These are phyloP conservation scores for Flaveria robusta DNA, from an alignment of 129 eudicot genomes.

Conservation along the genomic window DNA sequence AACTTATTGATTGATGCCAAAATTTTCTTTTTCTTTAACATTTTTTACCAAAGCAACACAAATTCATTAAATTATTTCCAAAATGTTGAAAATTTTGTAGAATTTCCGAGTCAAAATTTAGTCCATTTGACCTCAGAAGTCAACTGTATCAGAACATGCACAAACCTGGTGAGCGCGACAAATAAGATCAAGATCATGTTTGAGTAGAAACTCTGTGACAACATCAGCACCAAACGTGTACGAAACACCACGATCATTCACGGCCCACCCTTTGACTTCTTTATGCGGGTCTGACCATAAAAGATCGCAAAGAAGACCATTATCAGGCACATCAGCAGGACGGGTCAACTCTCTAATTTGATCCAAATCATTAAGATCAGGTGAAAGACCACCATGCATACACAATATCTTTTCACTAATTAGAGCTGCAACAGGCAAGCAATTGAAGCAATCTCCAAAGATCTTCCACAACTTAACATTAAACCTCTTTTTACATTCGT, in stretches of 20 bases:
- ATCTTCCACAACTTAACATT: conserved; percentile 55
- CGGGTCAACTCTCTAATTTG: conserved; percentile 42
- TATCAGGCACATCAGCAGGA: conserved; percentile 35
- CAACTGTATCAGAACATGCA: neutral
- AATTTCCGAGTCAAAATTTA: neutral
- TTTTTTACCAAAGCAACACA: neutral
- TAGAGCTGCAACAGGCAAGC: conserved; percentile 60
- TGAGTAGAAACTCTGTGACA: conserved; percentile 53
- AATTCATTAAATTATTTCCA: neutral
- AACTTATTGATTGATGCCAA: neutral
- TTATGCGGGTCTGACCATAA: conserved; percentile 65
- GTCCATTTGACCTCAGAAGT: neutral
- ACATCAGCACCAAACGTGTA: conserved; percentile 63
- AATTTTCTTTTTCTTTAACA: neutral
- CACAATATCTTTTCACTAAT: conserved; percentile 57
- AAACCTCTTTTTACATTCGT: conserved; percentile 50
- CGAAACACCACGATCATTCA: conserved; percentile 65
- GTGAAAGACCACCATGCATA: conserved; percentile 71
- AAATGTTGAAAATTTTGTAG: neutral
- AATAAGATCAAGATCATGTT: conserved; percentile 60
- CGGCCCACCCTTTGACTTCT: conserved; percentile 64
- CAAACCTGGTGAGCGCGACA: conserved; percentile 71
- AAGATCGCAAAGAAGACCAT: conserved; percentile 58
- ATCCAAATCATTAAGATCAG: conserved; percentile 51
- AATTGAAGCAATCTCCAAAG: conserved; percentile 50